These are phyloP conservation scores for Dianthus caryophyllus DNA, from an alignment of 148 eudicot species.

Conservation along the genomic window DNA sequence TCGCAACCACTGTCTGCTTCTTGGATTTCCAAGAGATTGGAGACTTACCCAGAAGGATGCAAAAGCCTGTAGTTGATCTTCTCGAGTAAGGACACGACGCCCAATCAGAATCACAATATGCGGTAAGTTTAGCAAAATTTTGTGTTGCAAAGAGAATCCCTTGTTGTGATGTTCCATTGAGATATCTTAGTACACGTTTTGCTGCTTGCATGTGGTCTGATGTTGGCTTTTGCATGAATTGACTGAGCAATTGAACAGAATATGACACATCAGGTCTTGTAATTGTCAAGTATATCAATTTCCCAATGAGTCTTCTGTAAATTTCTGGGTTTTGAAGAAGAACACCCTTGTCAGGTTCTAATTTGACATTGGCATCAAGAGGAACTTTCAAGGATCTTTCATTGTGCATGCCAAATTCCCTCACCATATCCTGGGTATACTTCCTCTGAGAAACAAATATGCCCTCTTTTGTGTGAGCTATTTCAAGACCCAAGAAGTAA, in stretches of 20 bases:
- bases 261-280: neutral
- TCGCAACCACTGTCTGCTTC: neutral
- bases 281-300: neutral
- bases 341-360: neutral
- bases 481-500: neutral
- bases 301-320: neutral
- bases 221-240: neutral
- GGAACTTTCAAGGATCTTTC: neutral
- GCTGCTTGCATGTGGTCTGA: neutral
- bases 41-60: neutral
- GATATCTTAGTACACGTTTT: no score
- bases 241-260: neutral
- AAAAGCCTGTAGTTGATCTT: neutral
- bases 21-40: neutral
- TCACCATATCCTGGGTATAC: neutral
- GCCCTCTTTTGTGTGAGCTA: no score
- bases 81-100: neutral
- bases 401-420: neutral
- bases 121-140: neutral
- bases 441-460: no score
- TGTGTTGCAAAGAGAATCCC: no score
- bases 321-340: neutral
- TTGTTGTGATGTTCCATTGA: no score
- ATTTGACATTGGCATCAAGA: neutral
- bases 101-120: slow-evolving; percentile 1